Evolutionary conservation across 2,329 filamentous ascomycete genomes (phyloP), one percentile per base, ranked within the genome.

Genomic region (Talaromyces sp.): DNA sequence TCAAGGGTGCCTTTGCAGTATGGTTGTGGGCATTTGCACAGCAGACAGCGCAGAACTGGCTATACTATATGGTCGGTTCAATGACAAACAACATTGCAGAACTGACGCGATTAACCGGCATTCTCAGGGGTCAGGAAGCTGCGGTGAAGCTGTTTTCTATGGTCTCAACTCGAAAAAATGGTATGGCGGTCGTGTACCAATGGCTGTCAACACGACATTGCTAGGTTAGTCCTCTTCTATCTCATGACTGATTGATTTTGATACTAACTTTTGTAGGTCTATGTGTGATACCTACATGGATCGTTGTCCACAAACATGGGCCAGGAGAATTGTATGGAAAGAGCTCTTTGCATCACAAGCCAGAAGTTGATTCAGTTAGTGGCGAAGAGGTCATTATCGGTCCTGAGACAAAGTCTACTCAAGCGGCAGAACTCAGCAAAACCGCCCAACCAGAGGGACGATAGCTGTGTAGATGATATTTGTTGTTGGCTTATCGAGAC

Each of bases 61-160:
- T 86, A 0, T 86, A 86, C 67, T 86, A 85, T 68, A 74, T 86
- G 19, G 74, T 86, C 1, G 82, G 83, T 0, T 84, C 81, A 5
- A 85, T 81, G 75, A 85, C 83, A 0, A 81, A 86, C 61, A 85
- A 85, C 59, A 85, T 86, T 65, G 83, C 83, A 0, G 83, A 87
- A 67, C 68, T 76, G 2, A 71, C 73, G 53, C 76, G 80, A 0
- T 77, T 80, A 17, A 77, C 79, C 6, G 80, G 80, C 54, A 77
- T 81, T 19, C 68, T 82, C 4, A 72, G 80, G 8, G 80, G 80
- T 0, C 79, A 82, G 53, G 80, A 82, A 80, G 78, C 65, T 82
- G 81, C 61, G 73, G 77, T 0, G 78, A 82, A 67, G 80, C 80
- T 7, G 73, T 82, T 2, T 75, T 78, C 0, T 82, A 74, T 65